These are phyloP conservation scores for Colletotrichum nymphaeae DNA, from an alignment of 2,329 filamentous ascomycete species.

Conservation along the genomic window DNA sequence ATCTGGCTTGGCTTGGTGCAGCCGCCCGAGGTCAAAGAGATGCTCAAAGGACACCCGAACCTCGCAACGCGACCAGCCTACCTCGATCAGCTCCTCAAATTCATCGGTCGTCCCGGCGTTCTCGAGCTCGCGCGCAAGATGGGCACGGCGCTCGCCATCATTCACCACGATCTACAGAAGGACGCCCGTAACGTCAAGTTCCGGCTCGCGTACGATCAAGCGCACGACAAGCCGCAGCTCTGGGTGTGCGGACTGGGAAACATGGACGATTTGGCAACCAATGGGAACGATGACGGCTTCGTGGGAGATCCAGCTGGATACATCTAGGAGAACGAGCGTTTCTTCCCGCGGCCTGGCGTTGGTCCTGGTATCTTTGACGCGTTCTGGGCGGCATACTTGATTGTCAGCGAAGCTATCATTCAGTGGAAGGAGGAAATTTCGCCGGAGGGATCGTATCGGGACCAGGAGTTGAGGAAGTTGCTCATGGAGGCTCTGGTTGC, in stretches of 20 bases:
- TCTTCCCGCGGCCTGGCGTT: slow-evolving; percentile 22
- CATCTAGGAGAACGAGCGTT: slow-evolving; percentile 19
- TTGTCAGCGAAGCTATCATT: slow-evolving; percentile 6
- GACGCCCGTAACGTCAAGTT: slow-evolving; percentile 11
- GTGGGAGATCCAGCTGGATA: neutral
- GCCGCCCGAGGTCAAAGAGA: neutral
- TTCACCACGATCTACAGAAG: slow-evolving; percentile 14
- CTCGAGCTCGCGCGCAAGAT: slow-evolving; percentile 8
- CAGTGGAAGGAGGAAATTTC: neutral
- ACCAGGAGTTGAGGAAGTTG: neutral
- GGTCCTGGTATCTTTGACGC: slow-evolving; percentile 13
- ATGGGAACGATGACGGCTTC: neutral
- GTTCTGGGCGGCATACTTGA: slow-evolving; percentile 3
- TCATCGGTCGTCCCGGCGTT: neutral
- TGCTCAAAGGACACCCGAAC: neutral
- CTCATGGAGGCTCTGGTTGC: neutral
- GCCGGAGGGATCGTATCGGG: neutral
- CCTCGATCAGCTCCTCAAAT: slow-evolving; percentile 16
- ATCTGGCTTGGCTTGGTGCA: slow-evolving; percentile 16
- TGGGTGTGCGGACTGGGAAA: slow-evolving; percentile 9
- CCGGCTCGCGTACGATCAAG: neutral
- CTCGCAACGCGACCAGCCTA: slow-evolving; percentile 12
- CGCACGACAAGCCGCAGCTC: neutral
- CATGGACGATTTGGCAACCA: neutral
- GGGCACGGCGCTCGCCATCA: slow-evolving; percentile 16